Percentiles rank a stretch among this genome's conserved stretches.
phyloP scores from a whole-genome alignment of 805 yeast species.

The Cyberlindnera amylophila region DNA sequence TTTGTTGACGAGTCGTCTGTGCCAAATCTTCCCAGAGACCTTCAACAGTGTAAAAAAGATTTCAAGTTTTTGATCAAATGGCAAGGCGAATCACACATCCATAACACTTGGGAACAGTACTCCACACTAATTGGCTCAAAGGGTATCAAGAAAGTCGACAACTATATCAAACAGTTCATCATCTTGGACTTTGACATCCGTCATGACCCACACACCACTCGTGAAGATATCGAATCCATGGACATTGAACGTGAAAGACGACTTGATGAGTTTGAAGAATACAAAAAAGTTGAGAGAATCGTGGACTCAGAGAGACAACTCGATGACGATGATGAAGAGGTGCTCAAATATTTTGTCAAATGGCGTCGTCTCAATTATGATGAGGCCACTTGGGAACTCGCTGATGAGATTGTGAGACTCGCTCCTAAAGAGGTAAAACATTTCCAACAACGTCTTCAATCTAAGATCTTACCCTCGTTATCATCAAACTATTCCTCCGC shows the following conservation, averaged over 20 bases:
- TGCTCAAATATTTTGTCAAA: conserved; percentile 79
- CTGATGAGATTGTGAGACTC: conserved; percentile 75
- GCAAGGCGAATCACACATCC: conserved; percentile 84
- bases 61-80: conserved; percentile 74
- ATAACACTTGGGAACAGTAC: conserved; percentile 90
- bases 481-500: conserved; percentile 70
- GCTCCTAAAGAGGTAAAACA: conserved; percentile 83
- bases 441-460: conserved; percentile 75
- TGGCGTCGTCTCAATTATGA: conserved; percentile 94
- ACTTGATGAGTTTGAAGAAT: conserved; percentile 80
- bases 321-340: conserved; percentile 59
- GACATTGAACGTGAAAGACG: conserved; percentile 85
- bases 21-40: conserved; percentile 30
- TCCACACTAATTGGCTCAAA: conserved; percentile 40
- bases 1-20: conserved; percentile 36
- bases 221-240: conserved; percentile 91
- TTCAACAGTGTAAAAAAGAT: conserved; percentile 54
- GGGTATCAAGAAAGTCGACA: conserved; percentile 85
- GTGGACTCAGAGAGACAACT: conserved; percentile 75
- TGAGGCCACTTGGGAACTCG: conserved; percentile 96
- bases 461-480: conserved; percentile 78
- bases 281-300: conserved; percentile 82
- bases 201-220: conserved; percentile 74
- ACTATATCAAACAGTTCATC: conserved; percentile 78
- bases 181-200: conserved; percentile 72